A percentile compares a stretch with the other conserved stretches of the same genome.
Conservation (phyloP, 1,139 yeast genomes). For the Blastobotrys raffinosifermentans region DNA sequence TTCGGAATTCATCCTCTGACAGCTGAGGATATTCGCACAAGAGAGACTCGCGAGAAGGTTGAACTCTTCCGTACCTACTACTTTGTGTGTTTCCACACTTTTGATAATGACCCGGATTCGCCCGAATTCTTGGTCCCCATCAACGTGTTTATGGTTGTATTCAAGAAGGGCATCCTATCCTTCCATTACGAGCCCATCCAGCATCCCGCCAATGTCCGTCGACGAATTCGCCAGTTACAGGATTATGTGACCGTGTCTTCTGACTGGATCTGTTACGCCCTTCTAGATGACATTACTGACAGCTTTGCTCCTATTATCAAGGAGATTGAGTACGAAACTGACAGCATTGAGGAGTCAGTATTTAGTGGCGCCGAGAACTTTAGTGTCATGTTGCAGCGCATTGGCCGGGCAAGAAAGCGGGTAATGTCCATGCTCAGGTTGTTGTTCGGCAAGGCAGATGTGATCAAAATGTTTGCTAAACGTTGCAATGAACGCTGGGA, state of each 20-base stretch:
- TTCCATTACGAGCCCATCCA: constrained; percentile 80
- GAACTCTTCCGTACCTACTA: constrained; percentile 86
- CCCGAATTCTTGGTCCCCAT: constrained; percentile 79
- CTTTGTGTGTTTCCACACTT: constrained; percentile 87
- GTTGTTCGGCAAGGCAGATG: constrained; percentile 93
- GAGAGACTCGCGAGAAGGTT: constrained; percentile 92
- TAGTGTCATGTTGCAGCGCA: constrained; percentile 57
- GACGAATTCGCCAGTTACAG: constrained; percentile 84
- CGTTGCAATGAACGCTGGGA: constrained; percentile 72
- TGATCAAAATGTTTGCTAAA: constrained; percentile 93
- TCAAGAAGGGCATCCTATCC: constrained; percentile 74
- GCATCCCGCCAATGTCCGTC: constrained; percentile 82
- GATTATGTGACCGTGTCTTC: constrained; percentile 84
- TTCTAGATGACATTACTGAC: constrained; percentile 91
- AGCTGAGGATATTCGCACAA: constrained; percentile 88
- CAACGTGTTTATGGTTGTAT: constrained; percentile 82
- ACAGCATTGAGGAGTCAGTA: constrained; percentile 82
- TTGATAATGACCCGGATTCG: constrained; percentile 60
- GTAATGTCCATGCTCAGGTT: constrained; percentile 91
- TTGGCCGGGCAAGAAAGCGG: constrained; percentile 83
- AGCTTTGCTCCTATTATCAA: constrained; percentile 88
- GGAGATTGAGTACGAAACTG: constrained; percentile 84
- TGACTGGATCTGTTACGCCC: constrained; percentile 91
- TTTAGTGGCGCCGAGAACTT: constrained; percentile 63
- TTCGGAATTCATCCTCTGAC: constrained; percentile 95